Conservation (phyloP, 352 stramenopile species). For the Phytophthora colocasiae region DNA sequence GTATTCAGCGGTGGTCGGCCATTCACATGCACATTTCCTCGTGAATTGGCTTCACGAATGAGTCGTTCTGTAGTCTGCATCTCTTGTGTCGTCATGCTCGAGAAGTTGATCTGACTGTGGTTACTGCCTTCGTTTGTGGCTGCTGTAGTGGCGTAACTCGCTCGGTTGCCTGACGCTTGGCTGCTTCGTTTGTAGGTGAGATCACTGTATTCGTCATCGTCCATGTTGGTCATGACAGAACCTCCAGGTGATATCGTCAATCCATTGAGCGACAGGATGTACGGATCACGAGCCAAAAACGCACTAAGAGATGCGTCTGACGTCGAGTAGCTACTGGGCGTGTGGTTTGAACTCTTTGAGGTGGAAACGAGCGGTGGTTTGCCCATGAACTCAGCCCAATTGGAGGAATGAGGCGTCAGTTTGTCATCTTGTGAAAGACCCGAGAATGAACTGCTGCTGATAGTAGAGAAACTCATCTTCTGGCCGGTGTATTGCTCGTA, state of each 20-base stretch:
- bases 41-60: conserved; percentile 15
- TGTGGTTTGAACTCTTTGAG: conserved; percentile 16
- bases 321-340: conserved; percentile 33
- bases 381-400: conserved; percentile 36
- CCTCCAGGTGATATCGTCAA: conserved; percentile 39
- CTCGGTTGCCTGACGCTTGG: conserved; percentile 5
- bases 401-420: conserved; percentile 23
- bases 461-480: conserved; percentile 58
- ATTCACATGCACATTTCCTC: conserved; percentile 9
- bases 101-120: conserved; percentile 38
- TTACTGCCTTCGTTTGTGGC: conserved; percentile 41
- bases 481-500: conserved; percentile 26
- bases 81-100: conserved; percentile 36
- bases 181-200: conserved; percentile 18
- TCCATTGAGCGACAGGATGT: conserved; percentile 51
- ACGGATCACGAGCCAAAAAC: conserved; percentile 44
- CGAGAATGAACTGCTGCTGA: conserved; percentile 56
- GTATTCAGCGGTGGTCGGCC: conserved; percentile 10
- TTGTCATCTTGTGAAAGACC: conserved; percentile 43
- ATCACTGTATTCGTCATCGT: conserved; percentile 30
- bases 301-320: conserved; percentile 45
- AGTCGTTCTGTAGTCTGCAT: conserved; percentile 20
- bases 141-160: conserved; percentile 35
- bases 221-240: conserved; percentile 25
- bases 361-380: conserved; percentile 6